Evolutionary conservation across 805 yeast genomes (phyloP).

Genomic region (Danielia oregonensis): DNA sequence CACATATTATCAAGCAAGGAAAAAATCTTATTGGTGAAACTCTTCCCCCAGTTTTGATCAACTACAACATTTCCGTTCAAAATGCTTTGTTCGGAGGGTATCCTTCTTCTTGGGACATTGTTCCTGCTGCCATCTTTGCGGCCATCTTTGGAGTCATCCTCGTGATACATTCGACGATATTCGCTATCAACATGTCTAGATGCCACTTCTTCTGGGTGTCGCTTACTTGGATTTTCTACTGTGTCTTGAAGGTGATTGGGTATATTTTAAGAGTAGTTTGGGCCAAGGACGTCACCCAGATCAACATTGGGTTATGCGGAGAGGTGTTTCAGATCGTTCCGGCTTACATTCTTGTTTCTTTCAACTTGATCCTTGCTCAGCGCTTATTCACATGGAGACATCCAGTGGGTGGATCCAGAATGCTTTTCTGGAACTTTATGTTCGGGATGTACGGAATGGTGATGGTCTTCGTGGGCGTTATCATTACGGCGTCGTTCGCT

Average conservation of each 20-base stretch:
- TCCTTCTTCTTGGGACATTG: conserved; percentile 50
- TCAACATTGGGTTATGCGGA: conserved; percentile 52
- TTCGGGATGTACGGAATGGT: conserved; percentile 50
- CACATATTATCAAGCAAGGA: conserved; percentile 26
- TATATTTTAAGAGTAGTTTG: conserved; percentile 56
- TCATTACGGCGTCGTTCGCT: conserved; percentile 57
- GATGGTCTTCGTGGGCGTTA: conserved; percentile 58
- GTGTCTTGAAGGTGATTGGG: conserved; percentile 53
- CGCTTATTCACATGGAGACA: conserved; percentile 75
- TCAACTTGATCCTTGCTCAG: conserved; percentile 65
- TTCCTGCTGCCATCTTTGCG: conserved; percentile 56
- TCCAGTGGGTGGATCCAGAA: conserved; percentile 61
- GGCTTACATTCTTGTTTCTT: conserved; percentile 53
- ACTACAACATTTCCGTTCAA: conserved; percentile 38
- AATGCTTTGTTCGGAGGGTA: conserved; percentile 61
- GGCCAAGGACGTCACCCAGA: conserved; percentile 47
- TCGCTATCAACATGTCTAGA: conserved; percentile 43
- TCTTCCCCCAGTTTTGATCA: conserved; percentile 39
- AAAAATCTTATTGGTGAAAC: conserved; percentile 27
- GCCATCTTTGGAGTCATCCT: conserved; percentile 49
- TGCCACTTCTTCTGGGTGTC: conserved; percentile 61
- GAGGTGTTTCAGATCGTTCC: conserved; percentile 56
- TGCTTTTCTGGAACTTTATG: conserved; percentile 50
- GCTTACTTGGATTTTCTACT: conserved; percentile 51
- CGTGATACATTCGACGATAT: conserved; percentile 46